phyloP scores from a whole-genome alignment of 192 early-diverging fungal species.

The Rhizophagus prolifer region DNA sequence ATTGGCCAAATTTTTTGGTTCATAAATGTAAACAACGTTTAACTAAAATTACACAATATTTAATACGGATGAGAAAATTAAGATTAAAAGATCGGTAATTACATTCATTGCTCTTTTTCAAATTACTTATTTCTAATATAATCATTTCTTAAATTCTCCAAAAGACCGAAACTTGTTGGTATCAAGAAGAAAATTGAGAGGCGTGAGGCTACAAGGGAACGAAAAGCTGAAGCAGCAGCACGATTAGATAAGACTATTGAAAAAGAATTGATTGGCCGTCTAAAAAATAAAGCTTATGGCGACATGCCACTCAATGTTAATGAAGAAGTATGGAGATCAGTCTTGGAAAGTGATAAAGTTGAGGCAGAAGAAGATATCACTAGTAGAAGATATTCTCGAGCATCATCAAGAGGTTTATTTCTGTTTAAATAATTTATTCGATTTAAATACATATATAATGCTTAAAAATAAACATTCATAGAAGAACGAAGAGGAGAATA shows the following conservation, averaged over 20 bases:
- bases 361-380: conserved; percentile 70
- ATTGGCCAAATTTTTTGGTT: conserved; percentile 89
- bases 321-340: conserved; percentile 84
- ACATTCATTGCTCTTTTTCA: background rate
- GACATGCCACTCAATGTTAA: conserved; percentile 96
- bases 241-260: conserved; percentile 90
- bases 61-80: conserved; percentile 91
- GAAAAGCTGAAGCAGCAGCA: conserved; percentile 89
- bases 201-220: conserved; percentile 81
- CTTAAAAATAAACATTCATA: background rate
- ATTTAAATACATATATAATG: background rate
- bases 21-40: conserved; percentile 97
- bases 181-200: conserved; percentile 95
- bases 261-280: conserved; percentile 90
- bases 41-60: conserved; percentile 94
- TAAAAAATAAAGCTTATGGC: conserved; percentile 93
- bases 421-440: background rate
- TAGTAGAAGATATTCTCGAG: conserved; percentile 56
- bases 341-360: conserved; percentile 75
- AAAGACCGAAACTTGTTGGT: conserved; percentile 73
- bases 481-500: background rate
- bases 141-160: conserved; percentile 7
- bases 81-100: conserved; percentile 69
- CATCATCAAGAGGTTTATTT: conserved; percentile 18
- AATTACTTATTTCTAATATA: conserved; percentile 2